Evolutionary conservation across 2,329 filamentous ascomycete genomes (phyloP), one percentile per base, ranked within the genome.

Genomic region (Colletotrichum sp.): DNA sequence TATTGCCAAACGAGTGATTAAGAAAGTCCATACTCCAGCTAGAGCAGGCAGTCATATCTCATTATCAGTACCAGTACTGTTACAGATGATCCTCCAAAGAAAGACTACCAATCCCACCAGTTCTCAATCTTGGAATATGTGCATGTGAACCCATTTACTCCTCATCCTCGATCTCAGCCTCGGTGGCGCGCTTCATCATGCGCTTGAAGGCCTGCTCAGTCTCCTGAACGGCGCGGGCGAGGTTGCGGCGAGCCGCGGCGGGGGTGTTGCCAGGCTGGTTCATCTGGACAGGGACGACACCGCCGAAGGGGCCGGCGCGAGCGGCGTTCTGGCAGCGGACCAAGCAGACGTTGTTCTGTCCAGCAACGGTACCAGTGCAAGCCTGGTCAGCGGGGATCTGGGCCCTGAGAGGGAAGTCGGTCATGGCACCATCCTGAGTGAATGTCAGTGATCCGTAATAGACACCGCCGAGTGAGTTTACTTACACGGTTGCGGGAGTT

Each of bases 241-340:
- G 64, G 36, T 77, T 68, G 60, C 77, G 75, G 64, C 77, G 77
- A 8, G 77, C 77, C 26, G 66, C 71, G 21, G 77, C 75, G 5
- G 75, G 64, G 9, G 71, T 78, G 70, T 71, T 71, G 49, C 70
- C 74, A 5, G 75, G 39, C 59, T 71, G 65, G 24, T 24, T 24
- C 57, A 78, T 74, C 71, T 78, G 77, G 9, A 78, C 71, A 12
- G 84, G 83, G 10, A 86, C 80, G 57, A 86, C 82, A 49, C 85
- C 85, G 72, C 91, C 90, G 79, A 92, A 92, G 26, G 90, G 90
- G 15, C 90, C 90, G 63, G 90, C 89, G 4, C 84, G 85, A 82
- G 90, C 90, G 2, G 84, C 85, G 82, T 92, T 92, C 83, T 90
- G 83, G 83, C 90, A 92, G 32, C 89, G 87, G 62, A 92, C 90